A percentile compares a stretch with the other conserved stretches of the same genome.
Evolutionary conservation across 2,329 filamentous ascomycete species (phyloP).

Genomic region (Lithohypha guttulata): DNA sequence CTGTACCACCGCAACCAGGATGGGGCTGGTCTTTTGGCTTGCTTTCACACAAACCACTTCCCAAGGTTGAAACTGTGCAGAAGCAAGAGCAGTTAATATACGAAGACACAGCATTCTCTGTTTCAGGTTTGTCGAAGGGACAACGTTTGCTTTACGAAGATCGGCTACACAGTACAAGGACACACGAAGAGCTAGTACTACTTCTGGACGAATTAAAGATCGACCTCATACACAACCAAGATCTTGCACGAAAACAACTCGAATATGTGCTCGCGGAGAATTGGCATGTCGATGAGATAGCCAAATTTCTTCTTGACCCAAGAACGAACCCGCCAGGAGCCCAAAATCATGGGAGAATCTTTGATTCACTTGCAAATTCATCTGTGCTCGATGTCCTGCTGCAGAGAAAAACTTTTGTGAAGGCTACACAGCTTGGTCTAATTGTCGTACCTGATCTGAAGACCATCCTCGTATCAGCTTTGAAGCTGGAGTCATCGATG

Average conservation of each 20-base stretch:
- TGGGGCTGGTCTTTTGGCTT: constrained; percentile 13
- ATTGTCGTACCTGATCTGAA: constrained; percentile 11
- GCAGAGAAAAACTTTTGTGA: constrained; percentile 9
- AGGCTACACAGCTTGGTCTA: constrained; percentile 16
- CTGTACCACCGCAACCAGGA: constrained; percentile 2
- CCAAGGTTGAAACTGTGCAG: too few relatives aligned
- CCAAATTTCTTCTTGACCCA: constrained; percentile 17
- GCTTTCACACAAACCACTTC: neutral
- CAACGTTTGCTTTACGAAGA: too few relatives aligned
- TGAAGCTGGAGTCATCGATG: neutral
- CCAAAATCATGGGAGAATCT: constrained; percentile 9
- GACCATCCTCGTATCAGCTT: constrained; percentile 8
- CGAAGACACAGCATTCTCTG: too few relatives aligned
- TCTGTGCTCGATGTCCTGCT: constrained; percentile 7
- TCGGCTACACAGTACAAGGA: neutral
- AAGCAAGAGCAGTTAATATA: too few relatives aligned
- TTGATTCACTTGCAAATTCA: neutral
- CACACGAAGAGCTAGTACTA: neutral
- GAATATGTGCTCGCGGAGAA: constrained; percentile 10
- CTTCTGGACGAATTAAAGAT: constrained; percentile 8
- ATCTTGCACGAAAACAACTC: constrained; percentile 10
- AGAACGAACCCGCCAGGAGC: constrained; percentile 17
- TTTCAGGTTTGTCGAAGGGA: too few relatives aligned
- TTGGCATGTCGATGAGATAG: constrained; percentile 10
- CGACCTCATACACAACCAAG: constrained; percentile 9